phyloP scores from a whole-genome alignment of 2,329 filamentous ascomycete genomes.

The Chaetomium olivaceum region DNA sequence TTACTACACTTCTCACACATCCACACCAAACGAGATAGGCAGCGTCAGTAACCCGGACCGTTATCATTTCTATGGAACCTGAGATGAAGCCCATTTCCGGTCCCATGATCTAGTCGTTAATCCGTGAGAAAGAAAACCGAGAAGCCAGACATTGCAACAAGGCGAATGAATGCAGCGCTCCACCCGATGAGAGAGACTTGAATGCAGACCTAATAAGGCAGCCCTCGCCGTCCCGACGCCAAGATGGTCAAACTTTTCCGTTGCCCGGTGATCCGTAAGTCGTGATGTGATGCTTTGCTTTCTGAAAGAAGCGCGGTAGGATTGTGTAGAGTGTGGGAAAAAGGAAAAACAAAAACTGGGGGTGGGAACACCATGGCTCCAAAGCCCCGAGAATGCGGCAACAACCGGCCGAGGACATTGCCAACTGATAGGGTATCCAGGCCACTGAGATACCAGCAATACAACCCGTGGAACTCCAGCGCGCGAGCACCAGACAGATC shows the following conservation, averaged over 20 bases:
- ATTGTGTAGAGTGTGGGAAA: background rate
- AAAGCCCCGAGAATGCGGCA: conserved; percentile 22
- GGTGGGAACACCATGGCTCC: conserved; percentile 17
- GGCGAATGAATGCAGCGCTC: conserved; percentile 26
- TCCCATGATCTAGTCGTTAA: conserved; percentile 34
- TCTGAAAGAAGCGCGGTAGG: conserved; percentile 21
- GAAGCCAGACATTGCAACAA: conserved; percentile 25
- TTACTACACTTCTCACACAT: background rate
- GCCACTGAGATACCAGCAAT: conserved; percentile 36
- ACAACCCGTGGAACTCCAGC: conserved; percentile 33
- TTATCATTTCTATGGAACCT: conserved; percentile 30
- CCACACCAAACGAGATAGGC: background rate
- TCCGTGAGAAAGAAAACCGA: conserved; percentile 28
- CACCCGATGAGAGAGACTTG: conserved; percentile 26
- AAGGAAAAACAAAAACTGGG: conserved; percentile 6
- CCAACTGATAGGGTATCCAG: conserved; percentile 37
- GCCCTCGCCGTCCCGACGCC: conserved; percentile 30
- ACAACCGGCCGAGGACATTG: conserved; percentile 26
- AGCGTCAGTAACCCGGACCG: conserved; percentile 24
- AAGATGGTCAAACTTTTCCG: conserved; percentile 33
- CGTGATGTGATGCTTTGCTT: conserved; percentile 29
- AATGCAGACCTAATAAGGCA: conserved; percentile 22
- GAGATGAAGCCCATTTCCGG: conserved; percentile 30
- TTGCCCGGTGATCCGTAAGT: conserved; percentile 31
- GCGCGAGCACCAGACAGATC: conserved; percentile 33